Percentiles rank a stretch among this genome's conserved stretches.
phyloP scores from a whole-genome alignment of 2,329 filamentous ascomycete species.

The Dendryphion nanum region DNA sequence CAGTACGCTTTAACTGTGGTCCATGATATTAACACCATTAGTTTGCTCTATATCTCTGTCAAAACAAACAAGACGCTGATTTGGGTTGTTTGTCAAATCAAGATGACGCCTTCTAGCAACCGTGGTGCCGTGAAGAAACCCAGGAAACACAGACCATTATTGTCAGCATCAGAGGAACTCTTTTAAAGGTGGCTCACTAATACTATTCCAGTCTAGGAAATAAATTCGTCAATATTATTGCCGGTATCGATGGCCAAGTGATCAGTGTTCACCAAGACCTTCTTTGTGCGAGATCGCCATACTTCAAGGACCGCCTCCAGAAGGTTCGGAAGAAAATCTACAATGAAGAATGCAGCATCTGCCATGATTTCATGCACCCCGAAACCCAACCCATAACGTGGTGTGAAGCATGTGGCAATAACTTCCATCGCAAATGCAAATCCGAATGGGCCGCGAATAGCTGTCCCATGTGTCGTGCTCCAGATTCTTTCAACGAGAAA shows the following conservation, averaged over 20 bases:
- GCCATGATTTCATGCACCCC: background rate
- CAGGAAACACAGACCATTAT: background rate
- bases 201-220: background rate
- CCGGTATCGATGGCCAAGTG: background rate
- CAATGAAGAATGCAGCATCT: constrained; percentile 1
- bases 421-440: background rate
- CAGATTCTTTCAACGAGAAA: background rate
- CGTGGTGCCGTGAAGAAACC: background rate
- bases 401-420: background rate
- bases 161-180: background rate
- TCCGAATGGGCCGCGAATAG: background rate
- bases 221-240: background rate
- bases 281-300: background rate
- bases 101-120: background rate
- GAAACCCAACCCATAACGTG: background rate
- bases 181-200: background rate
- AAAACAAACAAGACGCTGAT: background rate
- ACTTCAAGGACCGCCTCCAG: background rate
- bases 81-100: no score
- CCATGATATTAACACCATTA: no score
- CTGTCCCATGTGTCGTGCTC: background rate
- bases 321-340: background rate
- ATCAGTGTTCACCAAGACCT: constrained; percentile 1
- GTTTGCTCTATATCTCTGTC: background rate
- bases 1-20: no score